Evolutionary conservation across 73 alveolate species (phyloP), one percentile per base, ranked within the genome.

Genomic region (Effrenium voratum): DNA sequence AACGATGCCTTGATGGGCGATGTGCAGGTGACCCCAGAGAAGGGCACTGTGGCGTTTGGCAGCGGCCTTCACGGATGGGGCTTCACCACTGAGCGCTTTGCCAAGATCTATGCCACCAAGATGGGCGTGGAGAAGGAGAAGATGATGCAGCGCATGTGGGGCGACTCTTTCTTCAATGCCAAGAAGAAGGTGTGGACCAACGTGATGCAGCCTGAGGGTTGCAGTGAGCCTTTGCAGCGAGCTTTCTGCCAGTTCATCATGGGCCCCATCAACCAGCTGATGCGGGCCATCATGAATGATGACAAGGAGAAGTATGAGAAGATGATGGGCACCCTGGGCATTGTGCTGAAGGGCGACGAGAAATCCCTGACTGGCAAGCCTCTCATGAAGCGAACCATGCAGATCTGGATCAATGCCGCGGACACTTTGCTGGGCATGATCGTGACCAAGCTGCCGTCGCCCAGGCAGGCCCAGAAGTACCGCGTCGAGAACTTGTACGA

Each of bases 21-120:
- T 68, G 81, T 98, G 52, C 91, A 75, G 96, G 99, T 98, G 70
- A 50, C 44, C 93, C 99, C 99, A 6, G 93, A 91, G 73, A 93
- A 98, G 93, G 99, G 99, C 86, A 99, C 99, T 79, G 99, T 99
- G 52, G 99, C 99, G 88, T 99, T 99, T 99, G 99, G 99, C 52
- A 99, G 99, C 59, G 99, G 99, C 52, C 99, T 99, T 91, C 99
- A 99, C 99, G 99, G 99, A 49, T 99, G 99, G 99, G 99, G 99
- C 98, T 99, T 99, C 99, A 99, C 99, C 43, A 49, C 99, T 24
- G 99, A 80, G 59, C 99, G 95, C n/a, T 99, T 99, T 93, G 99
- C 99, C 43, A 93, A 95, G 92, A 97, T 98, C 97, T 99, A 99
- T 70, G 99, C 99, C 19, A 36, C 73, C 32, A 99, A 99, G 98